A percentile compares a stretch with the other conserved stretches of the same genome.
These are phyloP conservation scores for Ustilago tritici DNA, from an alignment of 1,284 basidiomycete species.

Conservation along the genomic window DNA sequence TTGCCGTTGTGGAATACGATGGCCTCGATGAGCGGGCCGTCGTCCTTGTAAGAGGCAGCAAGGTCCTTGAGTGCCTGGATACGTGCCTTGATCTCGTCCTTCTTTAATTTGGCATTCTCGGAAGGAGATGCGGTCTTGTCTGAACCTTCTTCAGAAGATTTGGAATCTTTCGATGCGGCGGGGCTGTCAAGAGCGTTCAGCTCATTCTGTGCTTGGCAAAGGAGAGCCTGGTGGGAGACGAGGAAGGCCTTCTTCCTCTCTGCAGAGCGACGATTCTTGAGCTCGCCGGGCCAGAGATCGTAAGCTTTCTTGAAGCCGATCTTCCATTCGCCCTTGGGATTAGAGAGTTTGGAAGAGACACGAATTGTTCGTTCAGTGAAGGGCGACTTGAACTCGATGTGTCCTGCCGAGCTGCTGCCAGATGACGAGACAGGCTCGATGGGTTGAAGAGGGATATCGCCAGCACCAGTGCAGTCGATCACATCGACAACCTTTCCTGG, in stretches of 20 bases:
- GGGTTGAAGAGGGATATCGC: conserved; percentile 57
- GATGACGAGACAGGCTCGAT: conserved; percentile 37
- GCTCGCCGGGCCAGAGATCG: conserved; percentile 68
- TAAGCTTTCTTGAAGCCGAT: conserved; percentile 68
- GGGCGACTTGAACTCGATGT: conserved; percentile 63
- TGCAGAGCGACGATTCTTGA: conserved; percentile 62
- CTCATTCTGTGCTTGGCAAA: conserved; percentile 59
- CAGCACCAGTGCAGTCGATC: conserved; percentile 69
- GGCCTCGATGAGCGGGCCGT: conserved; percentile 68
- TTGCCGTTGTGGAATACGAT: conserved; percentile 69
- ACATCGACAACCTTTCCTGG: conserved; percentile 69
- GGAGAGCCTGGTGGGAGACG: conserved; percentile 62
- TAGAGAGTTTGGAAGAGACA: conserved; percentile 54
- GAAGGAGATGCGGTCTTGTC: conserved; percentile 14
- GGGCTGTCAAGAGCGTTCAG: conserved; percentile 46
- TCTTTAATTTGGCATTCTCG: conserved; percentile 43
- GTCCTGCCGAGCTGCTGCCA: conserved; percentile 8
- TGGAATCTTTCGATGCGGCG: conserved; percentile 8
- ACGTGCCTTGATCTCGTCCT: conserved; percentile 65
- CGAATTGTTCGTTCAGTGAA: conserved; percentile 64
- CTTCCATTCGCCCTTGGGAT: conserved; percentile 68
- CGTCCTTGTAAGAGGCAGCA: conserved; percentile 60
- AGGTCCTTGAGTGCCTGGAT: conserved; percentile 67
- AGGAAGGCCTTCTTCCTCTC: conserved; percentile 67
- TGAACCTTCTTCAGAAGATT: conserved; percentile 9